A percentile compares a stretch with the other conserved stretches of the same genome.
Conservation (phyloP, 2,329 filamentous ascomycete species). For the Colletotrichum abscissum region DNA sequence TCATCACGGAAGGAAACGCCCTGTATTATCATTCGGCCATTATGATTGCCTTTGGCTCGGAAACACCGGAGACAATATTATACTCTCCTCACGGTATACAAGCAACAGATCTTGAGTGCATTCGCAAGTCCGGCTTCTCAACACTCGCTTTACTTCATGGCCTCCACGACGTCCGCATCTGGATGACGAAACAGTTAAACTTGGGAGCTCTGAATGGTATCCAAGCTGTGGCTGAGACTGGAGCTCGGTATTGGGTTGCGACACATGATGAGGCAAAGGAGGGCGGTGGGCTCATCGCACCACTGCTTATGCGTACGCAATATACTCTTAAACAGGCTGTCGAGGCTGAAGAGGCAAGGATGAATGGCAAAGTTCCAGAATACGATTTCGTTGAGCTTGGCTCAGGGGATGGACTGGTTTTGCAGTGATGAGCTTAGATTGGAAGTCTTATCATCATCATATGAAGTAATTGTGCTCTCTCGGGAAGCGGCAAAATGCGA, state of each 20-base stretch:
- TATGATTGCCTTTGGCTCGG: slow-evolving; percentile 63
- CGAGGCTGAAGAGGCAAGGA: slow-evolving; percentile 46
- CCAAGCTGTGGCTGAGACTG: slow-evolving; percentile 61
- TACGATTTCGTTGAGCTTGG: slow-evolving; percentile 63
- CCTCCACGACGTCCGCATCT: slow-evolving; percentile 68
- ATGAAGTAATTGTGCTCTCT: too few species aligned
- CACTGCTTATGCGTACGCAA: slow-evolving; percentile 57
- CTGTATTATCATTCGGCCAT: slow-evolving; percentile 73
- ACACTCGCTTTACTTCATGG: slow-evolving; percentile 73
- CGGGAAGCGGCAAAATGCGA: too few species aligned
- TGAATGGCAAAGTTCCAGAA: slow-evolving; percentile 46
- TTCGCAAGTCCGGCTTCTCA: slow-evolving; percentile 57
- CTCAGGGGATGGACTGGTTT: slow-evolving; percentile 66
- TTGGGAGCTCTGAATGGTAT: slow-evolving; percentile 72
- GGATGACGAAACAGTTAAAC: slow-evolving; percentile 67
- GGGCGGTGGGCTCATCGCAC: slow-evolving; percentile 67
- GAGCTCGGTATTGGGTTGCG: slow-evolving; percentile 71
- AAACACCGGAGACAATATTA: slow-evolving; percentile 36
- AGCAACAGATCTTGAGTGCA: slow-evolving; percentile 51
- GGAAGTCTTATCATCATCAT: too few species aligned
- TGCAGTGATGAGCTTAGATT: slow-evolving; percentile 47
- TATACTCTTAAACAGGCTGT: slow-evolving; percentile 57
- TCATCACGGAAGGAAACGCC: slow-evolving; percentile 64
- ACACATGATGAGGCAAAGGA: slow-evolving; percentile 75
- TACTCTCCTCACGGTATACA: slow-evolving; percentile 35